phyloP scores from a whole-genome alignment of 1,139 yeast genomes.

The Casaregolazyma suthepensis region DNA sequence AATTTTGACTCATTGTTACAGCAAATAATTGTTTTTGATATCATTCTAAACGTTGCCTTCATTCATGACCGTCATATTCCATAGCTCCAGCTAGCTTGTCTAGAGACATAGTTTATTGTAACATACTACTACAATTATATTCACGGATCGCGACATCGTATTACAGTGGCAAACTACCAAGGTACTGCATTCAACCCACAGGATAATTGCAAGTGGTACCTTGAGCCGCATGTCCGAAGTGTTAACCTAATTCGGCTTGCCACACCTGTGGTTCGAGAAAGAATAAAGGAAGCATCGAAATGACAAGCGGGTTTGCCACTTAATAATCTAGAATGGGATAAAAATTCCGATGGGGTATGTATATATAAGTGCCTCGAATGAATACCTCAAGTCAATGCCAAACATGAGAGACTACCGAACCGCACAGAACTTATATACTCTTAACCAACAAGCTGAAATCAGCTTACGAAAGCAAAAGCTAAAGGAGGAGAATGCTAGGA shows the following conservation, averaged over 20 bases:
- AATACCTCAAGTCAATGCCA: background rate
- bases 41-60: no score
- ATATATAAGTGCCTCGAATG: background rate
- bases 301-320: background rate
- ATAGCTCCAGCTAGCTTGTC: no score
- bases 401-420: background rate
- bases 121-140: no score
- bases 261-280: background rate
- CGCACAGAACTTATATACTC: background rate
- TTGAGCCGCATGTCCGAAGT: background rate
- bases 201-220: background rate
- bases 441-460: background rate
- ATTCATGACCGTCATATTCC: no score
- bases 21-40: background rate
- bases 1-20: background rate
- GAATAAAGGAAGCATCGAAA: background rate
- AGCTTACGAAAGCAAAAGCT: background rate
- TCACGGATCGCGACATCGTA: no score
- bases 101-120: no score
- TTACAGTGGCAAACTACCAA: background rate
- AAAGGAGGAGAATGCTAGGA: background rate
- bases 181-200: background rate
- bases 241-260: background rate
- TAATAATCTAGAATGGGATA: background rate
- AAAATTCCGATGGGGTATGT: background rate